These are phyloP conservation scores for Lepidium aucheri DNA, from an alignment of 345 rosid species.

Conservation along the genomic window DNA sequence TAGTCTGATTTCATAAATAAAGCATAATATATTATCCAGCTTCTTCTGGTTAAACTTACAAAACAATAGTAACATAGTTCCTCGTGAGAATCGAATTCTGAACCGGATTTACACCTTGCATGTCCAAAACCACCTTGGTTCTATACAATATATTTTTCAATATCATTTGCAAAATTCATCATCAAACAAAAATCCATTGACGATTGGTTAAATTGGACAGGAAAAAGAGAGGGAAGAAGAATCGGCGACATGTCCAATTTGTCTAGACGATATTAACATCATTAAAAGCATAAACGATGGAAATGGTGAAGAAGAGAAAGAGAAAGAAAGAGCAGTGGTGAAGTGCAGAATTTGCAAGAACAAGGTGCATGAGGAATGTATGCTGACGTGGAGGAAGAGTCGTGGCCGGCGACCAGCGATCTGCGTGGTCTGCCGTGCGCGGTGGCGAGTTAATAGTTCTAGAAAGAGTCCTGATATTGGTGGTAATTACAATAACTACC, in stretches of 20 bases:
- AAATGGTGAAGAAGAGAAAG: neutral
- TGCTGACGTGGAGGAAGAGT: slow-evolving; percentile 65
- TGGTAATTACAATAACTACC: neutral
- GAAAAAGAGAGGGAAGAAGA: slow-evolving; percentile 30
- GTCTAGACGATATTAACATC: slow-evolving; percentile 51
- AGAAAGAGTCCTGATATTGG: neutral
- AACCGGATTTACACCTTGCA: too few relatives aligned
- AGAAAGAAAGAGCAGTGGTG: slow-evolving; percentile 31
- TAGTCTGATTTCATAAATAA: too few relatives aligned
- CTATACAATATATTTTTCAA: neutral
- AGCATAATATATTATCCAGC: too few relatives aligned
- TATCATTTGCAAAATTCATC: neutral
- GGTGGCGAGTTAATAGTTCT: slow-evolving; percentile 45
- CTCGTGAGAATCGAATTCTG: too few relatives aligned
- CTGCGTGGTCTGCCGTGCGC: slow-evolving; percentile 75
- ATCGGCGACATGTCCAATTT: slow-evolving; percentile 48
- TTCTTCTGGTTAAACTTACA: too few relatives aligned
- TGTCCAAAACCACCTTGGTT: too few relatives aligned
- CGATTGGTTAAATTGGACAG: neutral
- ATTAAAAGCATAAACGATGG: neutral
- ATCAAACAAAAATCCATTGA: neutral
- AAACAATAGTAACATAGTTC: too few relatives aligned
- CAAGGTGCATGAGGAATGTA: slow-evolving; percentile 70
- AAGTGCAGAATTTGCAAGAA: slow-evolving; percentile 66
- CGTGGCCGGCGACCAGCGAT: slow-evolving; percentile 56